Base-by-base conservation (phyloP, 2,329 filamentous ascomycete species). In the Davidsoniella eucalypti region DNA sequence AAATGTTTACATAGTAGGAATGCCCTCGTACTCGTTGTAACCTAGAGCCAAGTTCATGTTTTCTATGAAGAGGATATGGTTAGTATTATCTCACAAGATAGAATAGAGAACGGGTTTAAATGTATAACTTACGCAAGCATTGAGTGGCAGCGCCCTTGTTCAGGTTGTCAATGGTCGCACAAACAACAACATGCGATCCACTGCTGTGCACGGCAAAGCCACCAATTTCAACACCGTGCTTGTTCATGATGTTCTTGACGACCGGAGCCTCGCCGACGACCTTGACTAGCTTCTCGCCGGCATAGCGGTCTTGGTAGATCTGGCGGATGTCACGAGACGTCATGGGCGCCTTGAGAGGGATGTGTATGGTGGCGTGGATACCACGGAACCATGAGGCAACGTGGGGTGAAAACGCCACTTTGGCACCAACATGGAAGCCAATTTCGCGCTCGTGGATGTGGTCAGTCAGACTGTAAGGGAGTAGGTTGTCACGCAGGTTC, bases 371-470 rank as follows among this genome's bases (percentile, higher is more conserved):
- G 66, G 88, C 84, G 62, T 86, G 80, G 58, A 96, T 96, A 56
- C 90, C 90, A 61, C 93, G 83, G 76, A 96, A 96, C 90, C 87
- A 96, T 12, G 83, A 79, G n/a, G 87, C 86, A 21, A 94, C 88
- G 64, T 96, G 92, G 5, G 92, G 92, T 52, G 92, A 83, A 63
- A 98, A 98, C 5, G 81, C 84, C 9, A 94, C 80, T 16, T 76
- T 68, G 12, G 69, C 72, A 45, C 81, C 84, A 9, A 96, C 75
- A 61, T 94, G 87, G 48, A 69, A 63, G 61, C 81, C 82, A 56
- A 96, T 92, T 64, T 96, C 92, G 44, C 77, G 78, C 72, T 98
- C 92, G 68, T 96, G 92, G 55, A 96, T 85, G 68, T 96, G 92
- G 57, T 87, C 88, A 33, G 87, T 94, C 66, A 94, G 68, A 58